These are phyloP conservation scores for Cyclotella baltica DNA, from an alignment of 108 stramenopile species.

Conservation along the genomic window DNA sequence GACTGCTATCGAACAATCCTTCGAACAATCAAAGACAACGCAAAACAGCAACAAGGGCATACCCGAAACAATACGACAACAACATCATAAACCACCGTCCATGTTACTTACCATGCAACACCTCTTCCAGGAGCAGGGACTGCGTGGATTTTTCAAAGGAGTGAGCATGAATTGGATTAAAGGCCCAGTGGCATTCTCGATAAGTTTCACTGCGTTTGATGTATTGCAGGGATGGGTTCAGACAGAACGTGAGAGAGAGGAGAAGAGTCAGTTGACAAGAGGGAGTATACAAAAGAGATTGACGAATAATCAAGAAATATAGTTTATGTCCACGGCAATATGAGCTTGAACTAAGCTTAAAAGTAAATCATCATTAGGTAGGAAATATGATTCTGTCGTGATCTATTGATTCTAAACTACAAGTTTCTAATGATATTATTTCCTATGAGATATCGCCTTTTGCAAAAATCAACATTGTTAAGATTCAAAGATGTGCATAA, in stretches of 20 bases:
- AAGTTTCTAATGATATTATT: no score
- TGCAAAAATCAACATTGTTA: no score
- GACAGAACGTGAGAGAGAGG: constrained; percentile 56
- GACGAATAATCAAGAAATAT: constrained; percentile 40
- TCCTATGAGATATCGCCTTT: no score
- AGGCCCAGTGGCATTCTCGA: constrained; percentile 95
- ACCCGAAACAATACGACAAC: neutral
- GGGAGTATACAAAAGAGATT: constrained; percentile 35
- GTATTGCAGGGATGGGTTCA: constrained; percentile 73
- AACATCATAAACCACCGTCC: constrained; percentile 58
- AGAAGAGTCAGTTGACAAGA: constrained; percentile 25
- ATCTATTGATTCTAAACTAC: no score
- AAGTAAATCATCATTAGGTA: neutral
- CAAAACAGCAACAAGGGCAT: neutral
- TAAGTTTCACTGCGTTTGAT: constrained; percentile 96
- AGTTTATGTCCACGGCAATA: neutral
- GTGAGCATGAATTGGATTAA: constrained; percentile 98
- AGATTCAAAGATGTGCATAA: no score
- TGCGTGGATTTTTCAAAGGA: constrained; percentile 95
- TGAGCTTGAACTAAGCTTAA: neutral
- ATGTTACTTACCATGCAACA: constrained; percentile 71
- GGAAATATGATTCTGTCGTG: no score
- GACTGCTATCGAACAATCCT: neutral
- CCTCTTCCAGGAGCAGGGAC: constrained; percentile 87
- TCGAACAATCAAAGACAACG: neutral